Percentiles rank a stretch among this genome's conserved stretches.
Evolutionary conservation across 2,329 filamentous ascomycete genomes (phyloP).

Genomic region (Sarocladiaceae sp.): DNA sequence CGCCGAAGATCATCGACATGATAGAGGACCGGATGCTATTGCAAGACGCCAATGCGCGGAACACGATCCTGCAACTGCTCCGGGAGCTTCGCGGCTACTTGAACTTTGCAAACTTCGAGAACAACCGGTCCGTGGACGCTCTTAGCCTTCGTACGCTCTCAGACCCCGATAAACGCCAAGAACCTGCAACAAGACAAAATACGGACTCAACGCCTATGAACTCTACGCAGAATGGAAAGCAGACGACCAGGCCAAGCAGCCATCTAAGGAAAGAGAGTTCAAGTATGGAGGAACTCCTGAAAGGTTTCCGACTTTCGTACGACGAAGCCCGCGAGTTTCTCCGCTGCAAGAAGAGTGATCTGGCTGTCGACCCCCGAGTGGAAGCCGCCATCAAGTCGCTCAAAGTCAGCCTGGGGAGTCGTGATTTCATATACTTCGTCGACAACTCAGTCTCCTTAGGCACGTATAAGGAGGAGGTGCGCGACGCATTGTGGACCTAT

Average conservation of each 20-base stretch:
- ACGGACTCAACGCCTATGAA: no score
- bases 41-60: neutral
- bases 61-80: neutral
- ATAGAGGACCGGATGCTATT: neutral
- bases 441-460: constrained; percentile 11
- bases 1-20: neutral
- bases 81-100: neutral
- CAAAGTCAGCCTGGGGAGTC: neutral
- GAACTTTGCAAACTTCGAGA: no score
- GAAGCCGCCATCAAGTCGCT: neutral
- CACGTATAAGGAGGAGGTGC: neutral
- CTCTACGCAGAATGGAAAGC: no score
- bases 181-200: no score
- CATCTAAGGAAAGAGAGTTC: no score
- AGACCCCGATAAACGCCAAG: no score
- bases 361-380: neutral
- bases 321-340: neutral
- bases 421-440: constrained; percentile 13
- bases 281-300: no score
- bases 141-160: no score
- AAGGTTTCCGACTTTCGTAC: no score
- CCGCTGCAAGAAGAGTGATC: neutral
- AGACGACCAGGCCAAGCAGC: no score
- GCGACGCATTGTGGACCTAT: neutral
- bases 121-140: no score